phyloP scores from a whole-genome alignment of 495 filamentous ascomycete genomes.

The Xylaria cubensis region DNA sequence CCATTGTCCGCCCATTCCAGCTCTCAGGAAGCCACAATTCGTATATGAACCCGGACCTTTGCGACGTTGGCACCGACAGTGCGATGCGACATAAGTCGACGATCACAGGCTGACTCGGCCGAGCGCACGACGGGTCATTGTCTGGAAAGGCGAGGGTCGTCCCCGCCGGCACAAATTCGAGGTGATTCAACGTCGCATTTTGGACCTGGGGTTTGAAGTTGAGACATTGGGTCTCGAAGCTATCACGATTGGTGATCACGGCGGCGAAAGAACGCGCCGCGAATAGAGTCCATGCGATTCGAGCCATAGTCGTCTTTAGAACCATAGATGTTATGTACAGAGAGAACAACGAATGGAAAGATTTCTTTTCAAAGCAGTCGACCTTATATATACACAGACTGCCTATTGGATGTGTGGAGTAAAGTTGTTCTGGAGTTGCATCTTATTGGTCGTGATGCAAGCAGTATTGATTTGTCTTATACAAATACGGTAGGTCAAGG shows the following conservation, averaged over 20 bases:
- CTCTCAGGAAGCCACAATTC: slow-evolving; percentile 63
- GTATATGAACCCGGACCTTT: slow-evolving; percentile 58
- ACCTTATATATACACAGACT: background rate
- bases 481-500: background rate
- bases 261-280: background rate
- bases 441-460: background rate
- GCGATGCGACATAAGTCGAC: slow-evolving; percentile 63
- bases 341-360: background rate
- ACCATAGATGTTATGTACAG: too few relatives aligned
- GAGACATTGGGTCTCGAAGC: slow-evolving; percentile 8
- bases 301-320: background rate
- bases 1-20: slow-evolving; percentile 58
- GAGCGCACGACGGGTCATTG: slow-evolving; percentile 51
- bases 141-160: slow-evolving; percentile 58
- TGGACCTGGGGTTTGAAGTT: background rate
- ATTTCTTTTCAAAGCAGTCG: background rate
- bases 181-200: slow-evolving; percentile 8
- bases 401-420: background rate
- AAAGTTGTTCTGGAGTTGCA: background rate
- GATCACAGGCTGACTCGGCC: slow-evolving; percentile 49
- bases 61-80: slow-evolving; percentile 61
- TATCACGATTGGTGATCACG: background rate
- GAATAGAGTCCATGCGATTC: background rate
- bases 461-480: background rate
- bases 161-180: slow-evolving; percentile 49